A percentile compares a stretch with the other conserved stretches of the same genome.
Evolutionary conservation across 495 filamentous ascomycete species (phyloP).

Genomic region (Entonaema liquescens): DNA sequence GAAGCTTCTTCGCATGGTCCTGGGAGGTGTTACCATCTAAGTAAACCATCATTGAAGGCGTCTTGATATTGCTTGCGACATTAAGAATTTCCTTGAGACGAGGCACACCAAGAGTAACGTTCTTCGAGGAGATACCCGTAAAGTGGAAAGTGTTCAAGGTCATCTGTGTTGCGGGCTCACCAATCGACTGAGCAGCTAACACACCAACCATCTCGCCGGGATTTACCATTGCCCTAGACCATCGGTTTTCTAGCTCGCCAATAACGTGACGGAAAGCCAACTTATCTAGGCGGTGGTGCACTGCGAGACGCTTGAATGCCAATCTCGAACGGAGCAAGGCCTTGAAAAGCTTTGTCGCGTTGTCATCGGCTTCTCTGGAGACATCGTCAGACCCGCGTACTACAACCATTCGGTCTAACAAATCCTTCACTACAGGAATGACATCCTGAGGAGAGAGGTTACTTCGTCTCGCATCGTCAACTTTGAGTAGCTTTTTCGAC

Average conservation of each 20-base stretch:
- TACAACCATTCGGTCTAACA: conserved; percentile 80
- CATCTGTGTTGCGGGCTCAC: conserved; percentile 99
- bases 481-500: conserved; percentile 87
- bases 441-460: conserved; percentile 91
- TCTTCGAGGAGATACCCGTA: conserved; percentile 99
- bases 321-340: conserved; percentile 87
- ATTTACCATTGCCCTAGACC: conserved; percentile 78
- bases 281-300: conserved; percentile 84
- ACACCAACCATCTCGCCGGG: conserved; percentile 99
- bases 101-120: conserved; percentile 97
- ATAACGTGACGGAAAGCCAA: conserved; percentile 92
- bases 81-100: conserved; percentile 99
- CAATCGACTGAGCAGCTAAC: conserved; percentile 96
- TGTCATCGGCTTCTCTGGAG: conserved; percentile 85
- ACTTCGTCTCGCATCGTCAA: conserved; percentile 82
- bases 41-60: conserved; percentile 96
- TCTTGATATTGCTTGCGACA: conserved; percentile 97
- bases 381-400: conserved; percentile 85
- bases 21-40: conserved; percentile 71
- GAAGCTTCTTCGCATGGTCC: conserved; percentile 83
- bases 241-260: conserved; percentile 88
- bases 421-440: conserved; percentile 77
- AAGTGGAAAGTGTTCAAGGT: conserved; percentile 99
- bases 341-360: conserved; percentile 89
- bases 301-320: conserved; percentile 89